Evolutionary conservation across 1,139 yeast species (phyloP).

Genomic region (Petasospora fabianii): DNA sequence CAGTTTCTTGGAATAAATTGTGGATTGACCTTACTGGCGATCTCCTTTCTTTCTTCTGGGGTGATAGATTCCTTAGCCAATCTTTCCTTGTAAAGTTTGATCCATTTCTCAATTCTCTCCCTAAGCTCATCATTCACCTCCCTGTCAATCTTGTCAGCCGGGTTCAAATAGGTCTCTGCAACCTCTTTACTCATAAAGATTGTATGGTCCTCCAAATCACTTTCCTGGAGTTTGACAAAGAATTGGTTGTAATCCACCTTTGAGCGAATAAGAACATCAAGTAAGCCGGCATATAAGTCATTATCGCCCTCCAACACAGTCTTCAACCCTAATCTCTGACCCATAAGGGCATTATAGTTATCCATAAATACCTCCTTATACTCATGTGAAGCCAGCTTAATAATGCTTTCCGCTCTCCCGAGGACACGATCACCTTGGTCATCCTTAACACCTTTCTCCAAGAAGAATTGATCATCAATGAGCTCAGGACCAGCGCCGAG

Average conservation of each 20-base stretch:
- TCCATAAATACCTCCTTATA: conserved; percentile 61
- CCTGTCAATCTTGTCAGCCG: conserved; percentile 29
- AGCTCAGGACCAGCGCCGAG: conserved; percentile 63
- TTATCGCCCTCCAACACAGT: conserved; percentile 40
- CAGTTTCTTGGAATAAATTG: conserved; percentile 79
- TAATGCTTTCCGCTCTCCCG: conserved; percentile 59
- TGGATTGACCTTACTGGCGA: conserved; percentile 61
- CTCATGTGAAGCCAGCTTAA: conserved; percentile 60
- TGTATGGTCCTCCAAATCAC: conserved; percentile 32
- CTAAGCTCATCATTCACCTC: conserved; percentile 30
- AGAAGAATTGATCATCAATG: conserved; percentile 39
- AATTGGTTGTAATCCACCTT: conserved; percentile 79
- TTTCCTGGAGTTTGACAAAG: conserved; percentile 58
- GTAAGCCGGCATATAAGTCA: conserved; percentile 35
- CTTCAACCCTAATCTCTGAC: conserved; percentile 63
- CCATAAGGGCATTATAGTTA: conserved; percentile 57
- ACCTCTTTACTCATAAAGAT: conserved; percentile 35
- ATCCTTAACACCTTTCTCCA: conserved; percentile 33
- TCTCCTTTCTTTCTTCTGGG: conserved; percentile 34
- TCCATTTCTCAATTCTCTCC: conserved; percentile 35
- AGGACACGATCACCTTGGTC: conserved; percentile 52
- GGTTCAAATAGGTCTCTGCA: conserved; percentile 15
- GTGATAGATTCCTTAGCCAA: conserved; percentile 36
- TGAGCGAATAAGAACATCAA: conserved; percentile 57
- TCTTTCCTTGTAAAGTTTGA: conserved; percentile 36